Evolutionary conservation across 2,329 filamentous ascomycete species (phyloP), one percentile per base, ranked within the genome.

Genomic region (Trichophyton simii): DNA sequence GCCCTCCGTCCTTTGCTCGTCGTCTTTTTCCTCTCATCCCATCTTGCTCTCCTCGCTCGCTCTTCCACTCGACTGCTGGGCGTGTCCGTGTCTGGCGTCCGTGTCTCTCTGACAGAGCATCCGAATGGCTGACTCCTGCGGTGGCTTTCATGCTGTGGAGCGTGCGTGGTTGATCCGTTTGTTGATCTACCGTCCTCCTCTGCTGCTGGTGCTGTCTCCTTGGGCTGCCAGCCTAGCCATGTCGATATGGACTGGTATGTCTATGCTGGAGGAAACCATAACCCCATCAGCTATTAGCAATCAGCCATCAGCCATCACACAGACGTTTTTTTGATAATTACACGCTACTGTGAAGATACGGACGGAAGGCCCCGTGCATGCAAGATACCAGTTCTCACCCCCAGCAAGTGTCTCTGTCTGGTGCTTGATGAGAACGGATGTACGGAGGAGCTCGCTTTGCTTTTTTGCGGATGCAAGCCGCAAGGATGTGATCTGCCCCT

Each of bases 401-500:
- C 8, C 34, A 31, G 28, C 34, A 8, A 8, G 46, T 13, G 18
- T 13, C 46, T 4, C n/a, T 18, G 41, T 44, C 15, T 44, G 41
- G 31, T 55, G n/a, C 52, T 28, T 38, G 52, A n/a, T 18, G 8
- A 9, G 6, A 25, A 34, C 28, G 52, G 41, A 44, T 44, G 41
- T 44, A 38, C 34, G 34, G 34, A 38, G 9, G 9, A 38, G 34
- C 11, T 38, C 34, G 34, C 34, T 44, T 44, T 55, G 13, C 28
- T 36, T 55, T 55, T 55, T 55, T n/a, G 31, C 52, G 28, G 52
- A 55, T 36, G 52, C 52, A 28, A 28, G 52, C 52, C 52, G 31
- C 31, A n/a, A 34, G 52, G 52, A 36, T 55, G 15, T 44, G n/a
- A n/a, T 44, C 41, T 18, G 41, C 28, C 31, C 52, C 52, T 11